Conservation (phyloP, 2,329 filamentous ascomycete species). For the Colletotrichum sp. region DNA sequence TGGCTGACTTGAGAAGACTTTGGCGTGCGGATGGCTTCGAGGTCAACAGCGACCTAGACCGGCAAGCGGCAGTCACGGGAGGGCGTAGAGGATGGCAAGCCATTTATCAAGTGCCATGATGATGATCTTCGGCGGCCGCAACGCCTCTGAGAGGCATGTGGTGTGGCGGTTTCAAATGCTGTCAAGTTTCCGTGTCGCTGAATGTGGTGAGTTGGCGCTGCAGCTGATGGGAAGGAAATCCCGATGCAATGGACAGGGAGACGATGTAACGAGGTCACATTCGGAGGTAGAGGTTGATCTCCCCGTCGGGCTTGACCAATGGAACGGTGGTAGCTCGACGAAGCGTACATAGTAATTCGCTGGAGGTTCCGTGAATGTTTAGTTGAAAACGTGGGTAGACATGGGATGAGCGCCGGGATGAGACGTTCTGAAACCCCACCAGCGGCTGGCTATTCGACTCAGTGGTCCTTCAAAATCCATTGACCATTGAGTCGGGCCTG, state of each 20-base stretch:
- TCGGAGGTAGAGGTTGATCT: constrained; percentile 1
- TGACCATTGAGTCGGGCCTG: not conserved
- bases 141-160: not conserved
- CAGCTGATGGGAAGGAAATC: not conserved
- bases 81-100: not conserved
- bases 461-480: not conserved
- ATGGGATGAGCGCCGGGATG: constrained; percentile 5
- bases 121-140: not conserved
- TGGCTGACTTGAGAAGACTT: not conserved
- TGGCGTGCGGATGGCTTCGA: not conserved
- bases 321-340: not conserved
- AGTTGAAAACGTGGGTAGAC: not conserved
- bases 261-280: not conserved
- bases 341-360: constrained; percentile 4
- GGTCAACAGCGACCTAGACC: not conserved
- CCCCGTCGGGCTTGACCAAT: not conserved
- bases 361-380: not conserved
- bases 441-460: not conserved
- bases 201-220: not conserved
- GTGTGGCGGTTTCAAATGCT: not conserved
- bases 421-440: constrained; percentile 5
- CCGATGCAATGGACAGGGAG: not conserved
- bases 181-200: not conserved
- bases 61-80: not conserved
- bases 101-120: not conserved